phyloP scores from a whole-genome alignment of 73 alveolate species.

The Paramecium octaurelia region DNA sequence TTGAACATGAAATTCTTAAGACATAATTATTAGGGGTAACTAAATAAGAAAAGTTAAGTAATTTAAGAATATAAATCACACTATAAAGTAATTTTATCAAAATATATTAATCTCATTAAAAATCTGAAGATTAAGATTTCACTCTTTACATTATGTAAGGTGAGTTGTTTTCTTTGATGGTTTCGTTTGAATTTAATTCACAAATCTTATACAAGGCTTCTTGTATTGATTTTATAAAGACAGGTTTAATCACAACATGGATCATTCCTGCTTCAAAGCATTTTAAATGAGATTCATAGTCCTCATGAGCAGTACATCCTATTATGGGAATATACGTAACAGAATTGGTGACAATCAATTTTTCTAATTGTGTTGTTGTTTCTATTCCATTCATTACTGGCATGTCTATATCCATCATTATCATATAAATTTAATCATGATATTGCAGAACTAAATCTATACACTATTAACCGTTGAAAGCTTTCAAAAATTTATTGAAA shows the following conservation, averaged over 20 bases:
- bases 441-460: background rate
- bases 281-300: background rate
- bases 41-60: background rate
- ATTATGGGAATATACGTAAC: background rate
- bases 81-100: background rate
- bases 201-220: background rate
- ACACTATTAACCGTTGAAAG: conserved; percentile 11
- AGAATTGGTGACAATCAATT: background rate
- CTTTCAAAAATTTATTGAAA: background rate
- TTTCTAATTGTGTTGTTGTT: background rate
- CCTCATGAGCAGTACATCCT: conserved; percentile 52
- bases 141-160: background rate
- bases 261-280: conserved; percentile 41
- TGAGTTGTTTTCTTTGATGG: background rate
- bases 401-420: conserved; percentile 40
- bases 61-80: background rate
- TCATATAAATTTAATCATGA: background rate
- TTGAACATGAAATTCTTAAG: too few species aligned
- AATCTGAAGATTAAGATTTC: background rate
- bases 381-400: conserved; percentile 36
- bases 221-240: background rate
- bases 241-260: conserved; percentile 19
- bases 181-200: background rate
- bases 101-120: background rate
- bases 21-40: too few species aligned